Percentiles rank a stretch among this genome's conserved stretches.
Conservation (phyloP, 306 rosid species). For the Casuarina cunninghamiana region DNA sequence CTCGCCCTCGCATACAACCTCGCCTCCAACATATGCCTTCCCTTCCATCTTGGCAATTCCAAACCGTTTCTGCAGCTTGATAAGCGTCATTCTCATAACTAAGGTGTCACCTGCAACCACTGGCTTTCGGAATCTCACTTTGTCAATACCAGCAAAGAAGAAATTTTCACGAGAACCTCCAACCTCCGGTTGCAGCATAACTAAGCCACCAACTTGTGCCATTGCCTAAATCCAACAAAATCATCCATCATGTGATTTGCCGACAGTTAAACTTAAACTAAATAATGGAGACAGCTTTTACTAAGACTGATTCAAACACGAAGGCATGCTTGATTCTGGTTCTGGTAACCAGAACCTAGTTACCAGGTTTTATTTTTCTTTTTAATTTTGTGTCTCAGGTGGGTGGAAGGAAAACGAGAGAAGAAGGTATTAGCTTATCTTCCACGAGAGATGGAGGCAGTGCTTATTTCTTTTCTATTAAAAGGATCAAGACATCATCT, state of each 20-base stretch:
- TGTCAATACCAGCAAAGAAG: slow-evolving; percentile 94
- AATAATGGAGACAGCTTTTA: not conserved
- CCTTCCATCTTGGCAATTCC: slow-evolving; percentile 97
- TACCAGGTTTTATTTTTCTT: too few relatives aligned
- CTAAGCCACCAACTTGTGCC: slow-evolving; percentile 96
- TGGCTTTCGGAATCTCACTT: slow-evolving; percentile 85
- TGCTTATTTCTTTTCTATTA: not conserved
- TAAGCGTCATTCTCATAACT: slow-evolving; percentile 89
- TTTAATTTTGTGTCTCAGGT: too few relatives aligned
- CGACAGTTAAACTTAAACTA: not conserved
- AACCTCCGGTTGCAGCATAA: slow-evolving; percentile 88
- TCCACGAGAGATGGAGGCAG: not conserved
- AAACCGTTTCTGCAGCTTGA: slow-evolving; percentile 79
- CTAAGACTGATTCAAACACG: not conserved
- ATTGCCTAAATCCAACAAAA: slow-evolving; percentile 63
- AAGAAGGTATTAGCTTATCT: not conserved
- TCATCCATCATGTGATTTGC: not conserved
- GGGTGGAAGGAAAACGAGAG: too few relatives aligned
- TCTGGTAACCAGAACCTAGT: too few relatives aligned
- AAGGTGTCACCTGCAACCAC: slow-evolving; percentile 92
- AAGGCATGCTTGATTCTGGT: not conserved
- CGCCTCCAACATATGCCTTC: slow-evolving; percentile 91
- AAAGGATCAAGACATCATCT: not conserved
- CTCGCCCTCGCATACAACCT: slow-evolving; percentile 89
- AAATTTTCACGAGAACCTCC: slow-evolving; percentile 83